These are phyloP conservation scores for Cladorrhinum sp. DNA, from an alignment of 2,329 filamentous ascomycete species.

Conservation along the genomic window DNA sequence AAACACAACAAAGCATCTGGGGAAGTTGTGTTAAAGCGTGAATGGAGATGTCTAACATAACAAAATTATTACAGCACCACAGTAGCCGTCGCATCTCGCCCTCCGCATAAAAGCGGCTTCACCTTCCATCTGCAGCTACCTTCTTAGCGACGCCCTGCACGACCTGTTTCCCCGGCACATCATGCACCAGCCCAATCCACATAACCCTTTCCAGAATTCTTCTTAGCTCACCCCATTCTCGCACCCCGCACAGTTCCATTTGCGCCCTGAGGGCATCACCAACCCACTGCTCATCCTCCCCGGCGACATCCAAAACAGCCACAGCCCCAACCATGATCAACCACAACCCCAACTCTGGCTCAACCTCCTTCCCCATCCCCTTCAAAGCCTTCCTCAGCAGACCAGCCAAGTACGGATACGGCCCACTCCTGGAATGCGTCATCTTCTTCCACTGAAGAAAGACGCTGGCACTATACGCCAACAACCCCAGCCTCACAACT, in stretches of 20 bases:
- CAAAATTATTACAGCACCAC: too few relatives aligned
- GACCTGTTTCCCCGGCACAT: neutral
- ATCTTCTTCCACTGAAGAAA: neutral
- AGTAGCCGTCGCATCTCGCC: too few relatives aligned
- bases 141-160: neutral
- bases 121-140: too few relatives aligned
- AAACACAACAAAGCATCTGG: too few relatives aligned
- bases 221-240: neutral
- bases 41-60: too few relatives aligned
- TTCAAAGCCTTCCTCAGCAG: neutral
- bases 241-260: neutral
- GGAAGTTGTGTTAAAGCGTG: too few relatives aligned
- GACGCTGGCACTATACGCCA: neutral
- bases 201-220: neutral
- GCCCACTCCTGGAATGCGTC: neutral
- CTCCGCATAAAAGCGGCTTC: too few relatives aligned
- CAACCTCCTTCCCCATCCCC: neutral
- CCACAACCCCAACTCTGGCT: neutral
- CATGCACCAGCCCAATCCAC: neutral
- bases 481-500: neutral
- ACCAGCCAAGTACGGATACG: neutral
- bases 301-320: neutral
- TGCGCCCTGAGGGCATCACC: neutral
- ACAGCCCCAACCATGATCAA: neutral
- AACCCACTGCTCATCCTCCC: neutral